Base-by-base conservation (phyloP, 1,284 basidiomycete species). In the Ganoderma sinense region DNA sequence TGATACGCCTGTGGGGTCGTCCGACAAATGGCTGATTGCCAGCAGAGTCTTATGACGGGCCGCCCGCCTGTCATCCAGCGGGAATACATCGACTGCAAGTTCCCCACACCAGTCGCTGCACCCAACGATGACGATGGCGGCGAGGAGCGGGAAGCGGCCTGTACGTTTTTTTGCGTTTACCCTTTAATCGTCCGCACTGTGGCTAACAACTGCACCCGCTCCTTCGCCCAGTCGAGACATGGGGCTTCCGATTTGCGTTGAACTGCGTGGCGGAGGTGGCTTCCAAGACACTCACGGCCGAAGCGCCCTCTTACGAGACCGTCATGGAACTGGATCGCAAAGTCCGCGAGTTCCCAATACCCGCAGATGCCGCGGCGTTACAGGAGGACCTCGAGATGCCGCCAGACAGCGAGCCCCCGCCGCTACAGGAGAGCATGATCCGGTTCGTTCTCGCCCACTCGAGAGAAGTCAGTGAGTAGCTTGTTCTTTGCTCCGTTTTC, bases 251-350 rank as follows among this genome's bases (percentile, higher is more conserved):
- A 6, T 94, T 93, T 74, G 86, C 90, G 0, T 80, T 84, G 3
- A 89, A 93, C 73, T 89, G 88, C 71, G 87, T 92, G 3, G 85
- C 91, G 0, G 88, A 91, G 23, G 89, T 93, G 7, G 86, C 87
- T 0, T 79, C 86, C 4, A 85, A 86, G n/a, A 91, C 90, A 0
- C 81, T 93, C 33, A 89, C 88, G 0, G 86, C 91, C 0, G 87
- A 90, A 69, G 80, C 88, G 4, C 91, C 91, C 0, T 86, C 84
- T 26, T 93, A 93, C 75, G 81, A 86, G 0, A 88, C 87, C 2
- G 90, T 93, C 75, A 88, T 91, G 86, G 92, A 92, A 60, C 84
- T 93, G 5, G 92, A 93, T 80, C 85, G 86, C 29, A 91, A 88
- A 79, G 86, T 93, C 16, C 87, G 89, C 62, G 90, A 92, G 70